A percentile compares a stretch with the other conserved stretches of the same genome.
These are phyloP conservation scores for Ustilago sp. DNA, from an alignment of 1,284 basidiomycete genomes.

Conservation along the genomic window DNA sequence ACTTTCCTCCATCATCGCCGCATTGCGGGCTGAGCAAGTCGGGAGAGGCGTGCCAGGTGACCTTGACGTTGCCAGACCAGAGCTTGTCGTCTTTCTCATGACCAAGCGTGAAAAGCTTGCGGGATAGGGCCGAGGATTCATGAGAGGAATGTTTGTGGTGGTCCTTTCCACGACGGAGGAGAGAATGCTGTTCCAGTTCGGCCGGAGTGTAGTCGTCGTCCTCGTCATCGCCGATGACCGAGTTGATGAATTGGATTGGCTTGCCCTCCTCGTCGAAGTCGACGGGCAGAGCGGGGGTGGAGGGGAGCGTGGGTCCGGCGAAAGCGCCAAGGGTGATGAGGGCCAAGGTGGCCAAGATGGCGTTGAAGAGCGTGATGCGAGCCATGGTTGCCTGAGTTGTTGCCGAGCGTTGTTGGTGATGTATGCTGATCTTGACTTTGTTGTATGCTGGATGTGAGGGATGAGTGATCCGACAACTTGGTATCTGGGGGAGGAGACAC, in stretches of 20 bases:
- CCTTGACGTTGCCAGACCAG: slow-evolving; percentile 40
- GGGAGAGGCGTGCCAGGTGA: slow-evolving; percentile 66
- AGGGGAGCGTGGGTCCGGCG: slow-evolving; percentile 2
- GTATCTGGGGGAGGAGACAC: neutral
- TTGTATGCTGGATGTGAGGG: neutral
- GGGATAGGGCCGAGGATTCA: slow-evolving; percentile 5
- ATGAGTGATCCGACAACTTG: neutral
- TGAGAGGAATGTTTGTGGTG: slow-evolving; percentile 39
- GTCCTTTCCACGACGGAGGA: slow-evolving; percentile 41
- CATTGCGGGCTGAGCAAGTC: slow-evolving; percentile 65
- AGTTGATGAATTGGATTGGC: slow-evolving; percentile 56
- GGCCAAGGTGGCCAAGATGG: slow-evolving; percentile 27
- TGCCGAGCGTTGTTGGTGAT: neutral
- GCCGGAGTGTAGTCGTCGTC: slow-evolving; percentile 52
- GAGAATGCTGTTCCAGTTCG: slow-evolving; percentile 39
- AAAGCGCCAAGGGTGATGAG: slow-evolving; percentile 21
- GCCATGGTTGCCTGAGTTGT: neutral
- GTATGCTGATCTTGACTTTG: too few relatives aligned
- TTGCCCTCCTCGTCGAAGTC: slow-evolving; percentile 55
- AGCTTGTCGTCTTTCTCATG: slow-evolving; percentile 31
- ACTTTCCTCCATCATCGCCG: slow-evolving; percentile 55
- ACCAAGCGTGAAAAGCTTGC: slow-evolving; percentile 40
- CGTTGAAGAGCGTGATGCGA: slow-evolving; percentile 23
- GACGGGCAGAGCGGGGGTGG: slow-evolving; percentile 2
- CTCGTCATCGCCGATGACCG: slow-evolving; percentile 51